Evolutionary conservation across 495 filamentous ascomycete genomes (phyloP).

Genomic region (Clavariopsis aquatica): DNA sequence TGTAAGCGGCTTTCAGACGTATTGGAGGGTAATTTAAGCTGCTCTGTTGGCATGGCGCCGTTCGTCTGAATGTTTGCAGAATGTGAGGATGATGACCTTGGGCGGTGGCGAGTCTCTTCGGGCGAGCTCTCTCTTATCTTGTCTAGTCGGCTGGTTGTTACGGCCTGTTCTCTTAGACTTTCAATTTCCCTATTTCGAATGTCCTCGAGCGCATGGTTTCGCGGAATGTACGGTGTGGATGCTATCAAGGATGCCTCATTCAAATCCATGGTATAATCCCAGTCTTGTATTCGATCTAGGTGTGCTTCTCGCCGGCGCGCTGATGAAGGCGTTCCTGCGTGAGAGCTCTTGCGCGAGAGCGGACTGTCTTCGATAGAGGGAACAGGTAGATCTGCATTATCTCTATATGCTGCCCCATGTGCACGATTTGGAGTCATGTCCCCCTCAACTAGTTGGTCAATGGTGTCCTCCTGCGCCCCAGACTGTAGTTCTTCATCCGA

Average conservation of each 20-base stretch:
- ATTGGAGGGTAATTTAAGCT: background rate
- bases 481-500: slow-evolving; percentile 41
- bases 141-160: slow-evolving; percentile 60
- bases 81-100: slow-evolving; percentile 38
- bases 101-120: slow-evolving; percentile 43
- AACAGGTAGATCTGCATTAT: slow-evolving; percentile 48
- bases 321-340: slow-evolving; percentile 44
- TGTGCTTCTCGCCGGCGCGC: slow-evolving; percentile 44
- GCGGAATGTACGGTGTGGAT: slow-evolving; percentile 61
- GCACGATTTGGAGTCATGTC: slow-evolving; percentile 27
- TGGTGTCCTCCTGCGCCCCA: slow-evolving; percentile 34
- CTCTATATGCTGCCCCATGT: background rate
- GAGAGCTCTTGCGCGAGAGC: slow-evolving; percentile 39
- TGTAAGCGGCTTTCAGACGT: slow-evolving; percentile 10
- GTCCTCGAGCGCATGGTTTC: slow-evolving; percentile 54
- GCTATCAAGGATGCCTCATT: slow-evolving; percentile 63
- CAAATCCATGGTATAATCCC: slow-evolving; percentile 63
- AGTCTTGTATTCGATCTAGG: slow-evolving; percentile 54
- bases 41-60: slow-evolving; percentile 11
- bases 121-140: slow-evolving; percentile 59
- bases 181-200: slow-evolving; percentile 62
- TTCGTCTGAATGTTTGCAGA: slow-evolving; percentile 15
- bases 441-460: slow-evolving; percentile 13
- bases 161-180: slow-evolving; percentile 57
- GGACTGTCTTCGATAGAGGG: slow-evolving; percentile 53